These are phyloP conservation scores for Massariosphaeria phaeospora DNA, from an alignment of 495 filamentous ascomycete species.

Conservation along the genomic window DNA sequence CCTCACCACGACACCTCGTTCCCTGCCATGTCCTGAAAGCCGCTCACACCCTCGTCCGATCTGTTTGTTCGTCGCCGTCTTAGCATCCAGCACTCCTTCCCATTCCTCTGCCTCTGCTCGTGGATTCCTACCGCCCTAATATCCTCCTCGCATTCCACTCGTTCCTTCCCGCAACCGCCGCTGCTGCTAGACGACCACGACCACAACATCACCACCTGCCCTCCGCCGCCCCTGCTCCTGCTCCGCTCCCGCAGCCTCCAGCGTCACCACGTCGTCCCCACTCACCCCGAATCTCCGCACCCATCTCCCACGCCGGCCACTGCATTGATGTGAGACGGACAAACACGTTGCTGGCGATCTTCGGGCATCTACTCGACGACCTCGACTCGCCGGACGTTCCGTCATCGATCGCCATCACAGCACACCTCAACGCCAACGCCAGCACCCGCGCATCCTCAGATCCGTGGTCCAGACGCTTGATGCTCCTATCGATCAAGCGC, in stretches of 20 bases:
- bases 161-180: constrained; percentile 26
- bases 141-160: constrained; percentile 10
- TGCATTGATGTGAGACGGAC: constrained; percentile 30
- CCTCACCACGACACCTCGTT: neutral
- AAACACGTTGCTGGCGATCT: constrained; percentile 17
- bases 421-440: no score
- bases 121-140: constrained; percentile 1
- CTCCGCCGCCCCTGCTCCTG: constrained; percentile 3
- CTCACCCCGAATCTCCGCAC: constrained; percentile 7
- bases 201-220: neutral
- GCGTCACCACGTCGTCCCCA: constrained; percentile 5
- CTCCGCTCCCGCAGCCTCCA: constrained; percentile 4
- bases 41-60: neutral
- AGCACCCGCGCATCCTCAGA: constrained; percentile 1
- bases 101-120: neutral
- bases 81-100: constrained; percentile 4
- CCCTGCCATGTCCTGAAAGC: constrained; percentile 13
- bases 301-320: constrained; percentile 22
- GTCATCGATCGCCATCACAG: no score
- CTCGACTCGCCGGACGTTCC: no score
- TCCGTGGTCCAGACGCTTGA: constrained; percentile 22
- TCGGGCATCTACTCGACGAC: constrained; percentile 12
- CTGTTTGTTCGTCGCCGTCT: constrained; percentile 3
- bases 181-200: constrained; percentile 8
- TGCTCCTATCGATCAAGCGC: constrained; percentile 26